Evolutionary conservation across 169 alveolate genomes (phyloP).

Genomic region (Pseudocohnilembus persalinus): DNA sequence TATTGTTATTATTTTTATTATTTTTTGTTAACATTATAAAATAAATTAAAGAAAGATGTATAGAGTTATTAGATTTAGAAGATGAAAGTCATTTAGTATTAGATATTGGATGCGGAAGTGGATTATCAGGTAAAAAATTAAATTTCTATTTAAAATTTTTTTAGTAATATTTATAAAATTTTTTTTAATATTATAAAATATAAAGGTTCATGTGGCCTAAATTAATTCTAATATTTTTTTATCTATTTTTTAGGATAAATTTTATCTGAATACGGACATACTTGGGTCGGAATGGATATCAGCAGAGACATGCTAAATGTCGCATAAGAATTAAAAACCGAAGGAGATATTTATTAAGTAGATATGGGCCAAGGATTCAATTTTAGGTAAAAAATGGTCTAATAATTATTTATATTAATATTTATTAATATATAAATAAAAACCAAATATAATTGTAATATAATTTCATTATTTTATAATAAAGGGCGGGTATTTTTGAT

Average conservation of each 20-base stretch:
- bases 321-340: constrained; percentile 73
- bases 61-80: constrained; percentile 54
- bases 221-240: too few species aligned
- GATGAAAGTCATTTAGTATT: constrained; percentile 85
- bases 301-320: constrained; percentile 92
- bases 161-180: too few species aligned
- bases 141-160: too few species aligned
- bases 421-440: too few species aligned
- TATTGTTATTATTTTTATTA: too few species aligned
- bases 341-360: constrained; percentile 91
- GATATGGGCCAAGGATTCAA: constrained; percentile 94
- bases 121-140: constrained; percentile 93
- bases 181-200: too few species aligned
- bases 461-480: too few species aligned
- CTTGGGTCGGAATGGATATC: constrained; percentile 97
- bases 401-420: too few species aligned
- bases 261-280: constrained; percentile 87
- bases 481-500: constrained; percentile 89
- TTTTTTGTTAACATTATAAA: too few species aligned
- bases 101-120: constrained; percentile 99
- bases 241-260: constrained; percentile 35
- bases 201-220: too few species aligned
- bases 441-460: background rate
- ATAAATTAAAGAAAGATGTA: constrained; percentile 27
- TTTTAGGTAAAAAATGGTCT: constrained; percentile 58